These are phyloP conservation scores for Thelonectria rubi DNA, from an alignment of 2,329 filamentous ascomycete genomes.

Conservation along the genomic window DNA sequence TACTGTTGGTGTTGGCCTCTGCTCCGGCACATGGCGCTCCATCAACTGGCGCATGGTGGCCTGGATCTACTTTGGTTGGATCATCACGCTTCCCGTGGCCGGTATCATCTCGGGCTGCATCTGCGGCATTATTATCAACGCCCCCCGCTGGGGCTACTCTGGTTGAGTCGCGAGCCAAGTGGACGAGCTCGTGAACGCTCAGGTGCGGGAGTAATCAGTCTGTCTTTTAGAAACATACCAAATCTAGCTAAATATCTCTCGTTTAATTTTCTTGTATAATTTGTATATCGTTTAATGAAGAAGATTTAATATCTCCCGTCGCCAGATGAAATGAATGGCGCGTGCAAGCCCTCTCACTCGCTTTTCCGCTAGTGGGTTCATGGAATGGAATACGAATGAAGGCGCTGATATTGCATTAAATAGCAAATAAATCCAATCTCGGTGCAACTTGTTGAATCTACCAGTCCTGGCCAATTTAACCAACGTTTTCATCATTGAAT, in stretches of 20 bases:
- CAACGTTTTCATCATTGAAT: too few relatives aligned
- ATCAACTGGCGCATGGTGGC: slow-evolving; percentile 72
- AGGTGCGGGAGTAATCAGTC: not conserved
- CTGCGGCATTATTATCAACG: slow-evolving; percentile 70
- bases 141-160: slow-evolving; percentile 58
- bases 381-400: too few relatives aligned
- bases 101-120: slow-evolving; percentile 67
- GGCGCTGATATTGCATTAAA: too few relatives aligned
- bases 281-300: not conserved
- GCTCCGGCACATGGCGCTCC: slow-evolving; percentile 65
- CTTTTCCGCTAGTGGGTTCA: too few relatives aligned
- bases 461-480: too few relatives aligned
- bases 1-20: slow-evolving; percentile 70
- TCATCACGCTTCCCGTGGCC: slow-evolving; percentile 66
- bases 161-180: slow-evolving; percentile 8
- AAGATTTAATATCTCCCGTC: not conserved
- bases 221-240: not conserved
- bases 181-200: not conserved
- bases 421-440: too few relatives aligned
- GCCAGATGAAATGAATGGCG: too few relatives aligned
- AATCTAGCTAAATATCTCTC: not conserved
- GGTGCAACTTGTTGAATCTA: too few relatives aligned
- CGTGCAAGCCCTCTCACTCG: too few relatives aligned
- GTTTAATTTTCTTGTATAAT: not conserved
- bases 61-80: slow-evolving; percentile 69